Evolutionary conservation across 2,329 filamentous ascomycete species (phyloP), one percentile per base, ranked within the genome.

Genomic region (Thermothelomyces thermophilus): DNA sequence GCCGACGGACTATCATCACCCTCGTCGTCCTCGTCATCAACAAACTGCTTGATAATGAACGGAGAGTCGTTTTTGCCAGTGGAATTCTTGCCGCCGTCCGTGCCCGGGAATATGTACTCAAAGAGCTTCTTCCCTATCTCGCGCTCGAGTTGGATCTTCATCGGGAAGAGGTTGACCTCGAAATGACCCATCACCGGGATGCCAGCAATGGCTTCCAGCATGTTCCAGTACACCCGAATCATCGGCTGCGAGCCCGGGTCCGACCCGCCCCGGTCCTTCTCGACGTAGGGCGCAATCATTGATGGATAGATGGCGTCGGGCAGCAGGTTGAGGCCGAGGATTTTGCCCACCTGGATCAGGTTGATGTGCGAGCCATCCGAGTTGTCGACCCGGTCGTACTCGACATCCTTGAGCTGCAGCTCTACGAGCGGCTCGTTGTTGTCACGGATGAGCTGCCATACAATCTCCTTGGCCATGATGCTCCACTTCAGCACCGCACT

Each of bases 161-260:
- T 79, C 0, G 93, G 94, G 66, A 94, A 90, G 17, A 98, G 72
- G 48, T 90, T 89, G 48, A 98, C 87, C 66, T 97, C 90, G 62
- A 98, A 98, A 61, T 94, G 87, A 60, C 97, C 91, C 75, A 98
- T 88, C 28, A 98, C 90, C 0, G 91, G 89, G 54, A 98, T 98
- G 42, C 93, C 93, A 33, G 91, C 93, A 66, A 98, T 96, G 7
- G 93, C 90, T 69, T 98, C 93, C 4, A 98, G 77, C 89, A 96
- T 96, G 64, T 96, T 84, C 89, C 94, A 98, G 64, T 95, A 93
- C 11, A 99, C 87, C 30, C 86, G 82, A 45, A 98, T 79, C 86
- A 97, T 97, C 62, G 90, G 88, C 40, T 79, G 77, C 54, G 86
- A 82, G 46, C 75, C 71, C n/a, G 75, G 68, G 40, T 80, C 13